phyloP scores from a whole-genome alignment of 257 asterid genomes.

The Lavandula angustifolia region DNA sequence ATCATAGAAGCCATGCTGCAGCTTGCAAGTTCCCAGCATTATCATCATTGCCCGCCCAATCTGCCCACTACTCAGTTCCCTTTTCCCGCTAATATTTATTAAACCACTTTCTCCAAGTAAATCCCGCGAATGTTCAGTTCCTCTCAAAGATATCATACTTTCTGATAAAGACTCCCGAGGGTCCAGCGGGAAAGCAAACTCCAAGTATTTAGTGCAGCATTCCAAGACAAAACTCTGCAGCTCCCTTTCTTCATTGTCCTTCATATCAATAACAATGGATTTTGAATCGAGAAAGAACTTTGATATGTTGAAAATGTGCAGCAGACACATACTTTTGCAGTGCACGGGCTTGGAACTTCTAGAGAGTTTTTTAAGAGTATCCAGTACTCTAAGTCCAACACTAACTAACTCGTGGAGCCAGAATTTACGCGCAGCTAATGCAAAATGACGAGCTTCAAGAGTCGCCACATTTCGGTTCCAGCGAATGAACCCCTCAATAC shows the following conservation, averaged over 20 bases:
- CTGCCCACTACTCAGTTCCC: slow-evolving; percentile 38
- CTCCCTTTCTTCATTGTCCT: slow-evolving; percentile 19
- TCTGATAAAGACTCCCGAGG: slow-evolving; percentile 38
- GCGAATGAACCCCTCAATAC: slow-evolving; percentile 31
- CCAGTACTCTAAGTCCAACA: slow-evolving; percentile 49
- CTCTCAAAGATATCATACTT: slow-evolving; percentile 42
- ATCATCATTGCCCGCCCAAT: slow-evolving; percentile 48
- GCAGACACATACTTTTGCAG: slow-evolving; percentile 40
- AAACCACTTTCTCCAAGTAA: slow-evolving; percentile 43
- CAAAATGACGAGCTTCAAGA: slow-evolving; percentile 45
- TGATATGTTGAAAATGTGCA: slow-evolving; percentile 37
- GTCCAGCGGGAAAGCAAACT: slow-evolving; percentile 48
- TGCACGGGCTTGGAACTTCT: slow-evolving; percentile 9
- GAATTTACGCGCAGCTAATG: slow-evolving; percentile 43
- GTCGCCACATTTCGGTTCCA: slow-evolving; percentile 23
- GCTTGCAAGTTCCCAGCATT: slow-evolving; percentile 48
- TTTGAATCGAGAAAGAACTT: slow-evolving; percentile 36
- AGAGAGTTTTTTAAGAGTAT: slow-evolving; percentile 40
- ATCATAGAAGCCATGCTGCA: slow-evolving; percentile 18
- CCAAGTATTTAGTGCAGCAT: slow-evolving; percentile 34
- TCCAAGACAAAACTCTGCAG: slow-evolving; percentile 28
- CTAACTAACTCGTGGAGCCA: slow-evolving; percentile 43
- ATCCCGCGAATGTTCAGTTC: slow-evolving; percentile 37
- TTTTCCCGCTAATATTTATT: slow-evolving; percentile 6
- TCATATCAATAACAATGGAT: slow-evolving; percentile 21